Evolutionary conservation across 148 eudicot genomes (phyloP), one percentile per base, ranked within the genome.

Genomic region (Selenicereus undatus): DNA sequence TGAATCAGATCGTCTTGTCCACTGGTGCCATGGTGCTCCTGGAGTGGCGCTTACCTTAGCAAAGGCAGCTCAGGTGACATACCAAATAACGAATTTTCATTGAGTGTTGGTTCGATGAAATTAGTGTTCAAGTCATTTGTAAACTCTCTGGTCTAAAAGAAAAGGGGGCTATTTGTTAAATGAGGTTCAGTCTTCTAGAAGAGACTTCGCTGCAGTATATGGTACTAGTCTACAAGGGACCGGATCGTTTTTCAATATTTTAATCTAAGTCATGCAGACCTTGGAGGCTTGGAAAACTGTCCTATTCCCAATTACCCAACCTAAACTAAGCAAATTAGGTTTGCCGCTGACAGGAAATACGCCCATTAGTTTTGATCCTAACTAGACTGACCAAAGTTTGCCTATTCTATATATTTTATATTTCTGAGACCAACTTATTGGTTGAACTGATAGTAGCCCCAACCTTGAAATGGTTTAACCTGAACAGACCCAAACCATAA

Each of bases 11-110:
- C 86, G 85, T 80, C 92, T 95, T 72, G 94, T 95, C 56, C 98
- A 95, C 84, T 95, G 97, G 98, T 95, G 98, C 84, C 98, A 95
- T 85, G 98, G 98, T 62, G 97, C 98, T 79, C 89, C 97, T 81
- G 98, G 98, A 73, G 77, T 93, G 81, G 91, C 92, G 81, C 97
- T 93, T 79, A 91, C 97, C 48, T 90, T 95, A 54, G 91, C 85
- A 21, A 93, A 90, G 89, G 98, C 98, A 87, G 93, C 93, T 79
- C 86, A 95, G 97, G 98, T 95, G 87, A 80, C n/a, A 43, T 68
- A 10, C 51, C 29, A 36, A 73, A 73, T 29, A 14, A 71, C 6
- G 9, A 39, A 50, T 11, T 68, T 39, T 58, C 51, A 24, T 26
- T 0, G 8, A 72, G 24, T 72, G 52, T 72, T 0, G 50, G 26